These are phyloP conservation scores for Lonicera japonica DNA, from an alignment of 129 eudicot species.

Conservation along the genomic window DNA sequence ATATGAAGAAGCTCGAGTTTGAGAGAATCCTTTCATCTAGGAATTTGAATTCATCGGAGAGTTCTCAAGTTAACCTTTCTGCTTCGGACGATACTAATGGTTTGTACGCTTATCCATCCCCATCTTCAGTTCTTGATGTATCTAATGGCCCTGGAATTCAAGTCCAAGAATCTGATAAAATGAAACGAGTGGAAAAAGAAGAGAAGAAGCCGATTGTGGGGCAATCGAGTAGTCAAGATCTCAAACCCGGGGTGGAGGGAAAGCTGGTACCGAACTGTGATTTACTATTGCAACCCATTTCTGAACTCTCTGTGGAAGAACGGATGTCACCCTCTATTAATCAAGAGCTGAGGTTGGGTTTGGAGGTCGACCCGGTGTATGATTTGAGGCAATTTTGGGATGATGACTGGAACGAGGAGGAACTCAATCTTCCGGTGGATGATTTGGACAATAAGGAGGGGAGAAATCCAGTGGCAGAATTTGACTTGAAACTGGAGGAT, in stretches of 20 bases:
- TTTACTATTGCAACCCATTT: background rate
- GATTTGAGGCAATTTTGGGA: background rate
- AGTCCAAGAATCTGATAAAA: background rate
- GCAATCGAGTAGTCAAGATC: background rate
- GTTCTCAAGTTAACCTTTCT: too few species aligned
- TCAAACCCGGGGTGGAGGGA: background rate
- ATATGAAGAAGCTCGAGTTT: slow-evolving; percentile 9
- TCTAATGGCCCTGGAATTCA: background rate
- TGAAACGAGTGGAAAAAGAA: too few species aligned
- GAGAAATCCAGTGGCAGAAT: background rate
- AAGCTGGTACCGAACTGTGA: background rate
- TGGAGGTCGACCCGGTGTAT: background rate
- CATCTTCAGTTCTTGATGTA: slow-evolving; percentile 26
- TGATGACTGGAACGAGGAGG: background rate
- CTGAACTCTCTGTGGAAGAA: background rate
- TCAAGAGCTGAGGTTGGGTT: background rate
- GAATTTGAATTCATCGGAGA: background rate
- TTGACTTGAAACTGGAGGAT: background rate
- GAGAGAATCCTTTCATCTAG: background rate
- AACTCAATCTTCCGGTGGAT: too few species aligned
- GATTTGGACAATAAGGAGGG: background rate
- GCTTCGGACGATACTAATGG: slow-evolving; percentile 15
- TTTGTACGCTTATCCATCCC: slow-evolving; percentile 15
- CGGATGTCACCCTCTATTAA: background rate
- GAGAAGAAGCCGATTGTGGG: too few species aligned